These are phyloP conservation scores for Moesziomyces sp. DNA, from an alignment of 1,284 basidiomycete species.

Conservation along the genomic window DNA sequence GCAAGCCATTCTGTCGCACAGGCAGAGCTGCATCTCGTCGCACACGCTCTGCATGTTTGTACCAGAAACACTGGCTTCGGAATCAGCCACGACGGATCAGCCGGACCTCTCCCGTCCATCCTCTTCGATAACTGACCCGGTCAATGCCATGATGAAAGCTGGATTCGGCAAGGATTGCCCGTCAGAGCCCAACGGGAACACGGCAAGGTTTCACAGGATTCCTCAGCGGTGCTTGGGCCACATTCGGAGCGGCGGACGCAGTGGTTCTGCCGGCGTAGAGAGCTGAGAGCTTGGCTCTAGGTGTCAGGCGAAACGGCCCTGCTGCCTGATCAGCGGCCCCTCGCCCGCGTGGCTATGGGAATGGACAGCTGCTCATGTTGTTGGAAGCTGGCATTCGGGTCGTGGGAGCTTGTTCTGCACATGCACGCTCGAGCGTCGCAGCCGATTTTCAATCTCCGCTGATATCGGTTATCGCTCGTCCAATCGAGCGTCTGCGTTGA, in stretches of 20 bases:
- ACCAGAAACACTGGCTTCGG: neutral
- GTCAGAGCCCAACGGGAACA: neutral
- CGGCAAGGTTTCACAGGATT: neutral
- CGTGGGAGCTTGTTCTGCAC: neutral
- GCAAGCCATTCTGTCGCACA: neutral
- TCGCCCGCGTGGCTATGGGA: neutral
- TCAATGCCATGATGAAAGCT: no score
- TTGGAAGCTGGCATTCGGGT: neutral
- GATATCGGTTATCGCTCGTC: slow-evolving; percentile 21
- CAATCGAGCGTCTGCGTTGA: slow-evolving; percentile 7
- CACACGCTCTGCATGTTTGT: neutral
- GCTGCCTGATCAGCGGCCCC: neutral
- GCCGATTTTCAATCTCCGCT: slow-evolving; percentile 12
- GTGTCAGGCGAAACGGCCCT: no score
- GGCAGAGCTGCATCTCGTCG: neutral
- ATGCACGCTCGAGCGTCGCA: neutral
- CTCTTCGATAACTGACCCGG: neutral
- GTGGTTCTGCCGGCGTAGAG: no score
- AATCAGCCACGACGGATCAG: neutral
- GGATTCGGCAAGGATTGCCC: no score
- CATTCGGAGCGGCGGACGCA: neutral
- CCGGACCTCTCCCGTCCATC: neutral
- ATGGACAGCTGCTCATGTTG: no score
- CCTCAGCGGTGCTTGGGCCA: neutral
- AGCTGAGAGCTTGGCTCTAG: no score